Percentiles rank a stretch among this genome's conserved stretches.
These are phyloP conservation scores for Lagerstroemia speciosa DNA, from an alignment of 345 rosid genomes.

Conservation along the genomic window DNA sequence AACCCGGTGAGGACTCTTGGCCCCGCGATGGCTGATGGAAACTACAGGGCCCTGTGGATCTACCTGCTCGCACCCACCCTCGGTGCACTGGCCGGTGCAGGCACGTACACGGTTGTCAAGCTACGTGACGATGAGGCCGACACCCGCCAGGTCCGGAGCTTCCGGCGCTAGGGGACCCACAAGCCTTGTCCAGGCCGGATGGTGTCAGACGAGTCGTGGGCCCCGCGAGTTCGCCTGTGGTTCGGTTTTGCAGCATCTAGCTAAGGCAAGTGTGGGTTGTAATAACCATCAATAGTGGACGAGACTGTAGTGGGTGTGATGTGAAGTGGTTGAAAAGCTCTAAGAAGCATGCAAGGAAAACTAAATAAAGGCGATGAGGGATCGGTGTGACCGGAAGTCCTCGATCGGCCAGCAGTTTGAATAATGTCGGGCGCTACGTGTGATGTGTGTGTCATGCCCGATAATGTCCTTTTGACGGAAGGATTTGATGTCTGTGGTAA, in stretches of 20 bases:
- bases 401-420: not conserved
- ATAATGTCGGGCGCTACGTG: not conserved
- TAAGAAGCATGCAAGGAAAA: not conserved
- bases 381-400: too few species aligned
- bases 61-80: slow-evolving; percentile 81
- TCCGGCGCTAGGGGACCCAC: slow-evolving; percentile 52
- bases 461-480: not conserved
- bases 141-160: slow-evolving; percentile 66
- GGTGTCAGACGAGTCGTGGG: too few species aligned
- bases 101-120: slow-evolving; percentile 63
- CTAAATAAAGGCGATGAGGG: not conserved
- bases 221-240: not conserved
- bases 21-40: slow-evolving; percentile 1
- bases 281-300: not conserved
- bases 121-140: slow-evolving; percentile 49
- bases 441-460: not conserved
- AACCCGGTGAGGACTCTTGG: slow-evolving; percentile 8
- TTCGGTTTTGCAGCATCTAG: not conserved
- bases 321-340: not conserved
- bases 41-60: slow-evolving; percentile 41
- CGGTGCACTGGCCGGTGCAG: slow-evolving; percentile 73
- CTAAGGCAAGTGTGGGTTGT: not conserved
- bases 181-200: not conserved
- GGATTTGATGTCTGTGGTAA: not conserved
- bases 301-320: not conserved